phyloP scores from a whole-genome alignment of 164 flowering plant species.

The Echeveria elegans region DNA sequence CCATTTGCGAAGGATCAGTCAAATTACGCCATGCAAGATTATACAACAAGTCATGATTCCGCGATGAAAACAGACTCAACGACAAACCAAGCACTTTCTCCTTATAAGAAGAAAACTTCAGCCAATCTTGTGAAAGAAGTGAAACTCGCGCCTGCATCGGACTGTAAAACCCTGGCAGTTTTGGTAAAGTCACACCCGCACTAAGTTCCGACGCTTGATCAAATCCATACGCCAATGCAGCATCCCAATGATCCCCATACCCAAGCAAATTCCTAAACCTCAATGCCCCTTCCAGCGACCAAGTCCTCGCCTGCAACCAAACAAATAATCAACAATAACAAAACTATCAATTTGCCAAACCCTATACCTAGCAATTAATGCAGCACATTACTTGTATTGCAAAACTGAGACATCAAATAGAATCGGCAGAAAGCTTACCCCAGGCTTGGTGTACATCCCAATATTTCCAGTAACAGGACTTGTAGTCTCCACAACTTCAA shows the following conservation, averaged over 20 bases:
- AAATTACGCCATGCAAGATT: slow-evolving; percentile 78
- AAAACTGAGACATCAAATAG: neutral
- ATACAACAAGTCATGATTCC: slow-evolving; percentile 62
- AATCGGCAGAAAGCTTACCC: slow-evolving; percentile 39
- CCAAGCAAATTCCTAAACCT: slow-evolving; percentile 78
- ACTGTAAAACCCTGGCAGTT: slow-evolving; percentile 39
- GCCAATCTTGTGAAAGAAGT: slow-evolving; percentile 83
- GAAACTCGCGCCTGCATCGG: slow-evolving; percentile 61
- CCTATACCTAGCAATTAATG: no score
- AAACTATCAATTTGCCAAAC: no score
- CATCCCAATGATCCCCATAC: slow-evolving; percentile 89
- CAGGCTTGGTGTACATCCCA: slow-evolving; percentile 65
- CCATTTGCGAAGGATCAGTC: slow-evolving; percentile 78
- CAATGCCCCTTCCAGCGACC: slow-evolving; percentile 74
- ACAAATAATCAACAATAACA: no score
- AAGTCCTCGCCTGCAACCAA: slow-evolving; percentile 65
- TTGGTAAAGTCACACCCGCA: slow-evolving; percentile 61
- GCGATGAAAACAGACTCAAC: slow-evolving; percentile 60
- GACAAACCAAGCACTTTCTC: slow-evolving; percentile 67
- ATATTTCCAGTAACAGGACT: slow-evolving; percentile 55
- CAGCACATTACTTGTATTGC: no score
- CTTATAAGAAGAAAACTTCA: slow-evolving; percentile 80
- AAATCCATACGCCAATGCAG: slow-evolving; percentile 70
- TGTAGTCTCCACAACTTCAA: slow-evolving; percentile 53
- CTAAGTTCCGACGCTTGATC: slow-evolving; percentile 73